These are phyloP conservation scores for Cetradonia linearis DNA, from an alignment of 495 filamentous ascomycete genomes.

Conservation along the genomic window DNA sequence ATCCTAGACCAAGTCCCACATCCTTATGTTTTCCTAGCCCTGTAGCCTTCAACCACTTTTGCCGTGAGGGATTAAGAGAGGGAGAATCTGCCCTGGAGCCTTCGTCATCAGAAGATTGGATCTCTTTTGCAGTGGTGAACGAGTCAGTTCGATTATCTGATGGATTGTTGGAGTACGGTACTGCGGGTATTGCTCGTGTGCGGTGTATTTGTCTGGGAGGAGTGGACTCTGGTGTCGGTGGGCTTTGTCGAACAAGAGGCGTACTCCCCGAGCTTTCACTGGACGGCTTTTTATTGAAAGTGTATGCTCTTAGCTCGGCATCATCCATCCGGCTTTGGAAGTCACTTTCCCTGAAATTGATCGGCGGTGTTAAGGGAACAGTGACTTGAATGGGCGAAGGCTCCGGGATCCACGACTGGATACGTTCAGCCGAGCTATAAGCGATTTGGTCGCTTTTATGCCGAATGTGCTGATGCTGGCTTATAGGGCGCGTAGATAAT, in stretches of 20 bases:
- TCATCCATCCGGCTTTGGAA: constrained; percentile 23
- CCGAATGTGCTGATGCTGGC: constrained; percentile 8
- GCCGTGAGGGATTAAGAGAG: constrained; percentile 31
- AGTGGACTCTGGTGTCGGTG: constrained; percentile 64
- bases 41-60: constrained; percentile 25
- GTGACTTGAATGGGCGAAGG: constrained; percentile 14
- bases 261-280: constrained; percentile 34
- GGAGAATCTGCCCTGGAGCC: constrained; percentile 40
- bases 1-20: constrained; percentile 42
- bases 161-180: constrained; percentile 30
- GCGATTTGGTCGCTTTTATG: constrained; percentile 17
- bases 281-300: constrained; percentile 13
- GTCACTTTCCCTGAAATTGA: constrained; percentile 16
- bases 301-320: constrained; percentile 9
- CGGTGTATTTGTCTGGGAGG: constrained; percentile 46
- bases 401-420: constrained; percentile 23
- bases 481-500: constrained; percentile 2
- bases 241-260: constrained; percentile 53
- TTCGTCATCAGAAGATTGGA: constrained; percentile 52
- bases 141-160: constrained; percentile 55
- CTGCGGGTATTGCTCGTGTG: constrained; percentile 38
- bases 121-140: constrained; percentile 63
- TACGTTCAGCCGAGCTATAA: constrained; percentile 19
- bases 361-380: constrained; percentile 24
- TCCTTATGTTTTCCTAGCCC: constrained; percentile 24